Percentiles rank a stretch among this genome's conserved stretches.
phyloP scores from a whole-genome alignment of 805 yeast genomes.

The Suhomyces tanzawaensis region DNA sequence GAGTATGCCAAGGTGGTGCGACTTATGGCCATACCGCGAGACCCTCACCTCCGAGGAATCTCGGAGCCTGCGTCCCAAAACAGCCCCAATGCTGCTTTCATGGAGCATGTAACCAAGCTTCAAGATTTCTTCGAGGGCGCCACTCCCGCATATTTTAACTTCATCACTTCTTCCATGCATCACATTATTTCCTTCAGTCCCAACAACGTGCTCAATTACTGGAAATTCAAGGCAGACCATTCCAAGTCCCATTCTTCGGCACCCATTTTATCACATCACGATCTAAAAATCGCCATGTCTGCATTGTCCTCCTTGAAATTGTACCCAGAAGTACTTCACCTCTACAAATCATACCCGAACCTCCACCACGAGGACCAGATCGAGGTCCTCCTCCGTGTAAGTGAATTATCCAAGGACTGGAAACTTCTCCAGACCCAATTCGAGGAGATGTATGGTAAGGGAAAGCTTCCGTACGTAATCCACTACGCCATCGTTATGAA shows the following conservation, averaged over 20 bases:
- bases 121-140: slow-evolving; percentile 4
- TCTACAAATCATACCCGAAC: slow-evolving; percentile 35
- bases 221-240: slow-evolving; percentile 18
- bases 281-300: slow-evolving; percentile 31
- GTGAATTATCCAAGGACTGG: slow-evolving; percentile 52
- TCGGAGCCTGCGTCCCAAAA: neutral
- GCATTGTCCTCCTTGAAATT: slow-evolving; percentile 23
- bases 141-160: slow-evolving; percentile 10
- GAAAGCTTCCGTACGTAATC: slow-evolving; percentile 47
- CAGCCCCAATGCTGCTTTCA: neutral
- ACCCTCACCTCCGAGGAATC: neutral
- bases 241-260: neutral
- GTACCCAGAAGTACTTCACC: slow-evolving; percentile 19
- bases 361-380: slow-evolving; percentile 49
- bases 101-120: slow-evolving; percentile 12
- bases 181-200: slow-evolving; percentile 13
- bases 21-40: slow-evolving; percentile 16
- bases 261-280: slow-evolving; percentile 13
- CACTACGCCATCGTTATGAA: slow-evolving; percentile 64
- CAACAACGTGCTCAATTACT: slow-evolving; percentile 16
- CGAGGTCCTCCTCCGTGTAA: slow-evolving; percentile 46
- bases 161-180: slow-evolving; percentile 18
- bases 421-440: slow-evolving; percentile 52
- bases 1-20: slow-evolving; percentile 20
- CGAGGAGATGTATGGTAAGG: slow-evolving; percentile 54